phyloP scores from a whole-genome alignment of 345 rosid genomes.

The Citrus reticulata region DNA sequence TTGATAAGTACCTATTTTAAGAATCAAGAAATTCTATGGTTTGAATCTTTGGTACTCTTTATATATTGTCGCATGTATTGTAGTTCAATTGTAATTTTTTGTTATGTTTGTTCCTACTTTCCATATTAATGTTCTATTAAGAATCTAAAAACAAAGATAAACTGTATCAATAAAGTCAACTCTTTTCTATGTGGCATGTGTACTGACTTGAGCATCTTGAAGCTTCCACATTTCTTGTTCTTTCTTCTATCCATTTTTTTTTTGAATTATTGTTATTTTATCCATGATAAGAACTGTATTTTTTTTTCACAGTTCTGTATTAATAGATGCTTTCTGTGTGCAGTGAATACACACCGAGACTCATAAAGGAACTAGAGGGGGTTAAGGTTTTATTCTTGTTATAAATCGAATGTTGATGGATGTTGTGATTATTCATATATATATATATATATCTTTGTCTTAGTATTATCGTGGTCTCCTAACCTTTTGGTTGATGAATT shows the following conservation, averaged over 20 bases:
- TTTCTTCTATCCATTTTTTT: background rate
- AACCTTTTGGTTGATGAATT: conserved; percentile 19
- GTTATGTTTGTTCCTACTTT: background rate
- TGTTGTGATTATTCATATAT: conserved; percentile 4
- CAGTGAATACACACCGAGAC: conserved; percentile 96
- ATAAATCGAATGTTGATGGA: conserved; percentile 8
- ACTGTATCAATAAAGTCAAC: background rate
- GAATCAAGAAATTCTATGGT: background rate
- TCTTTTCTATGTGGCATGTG: background rate
- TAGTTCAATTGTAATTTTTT: background rate
- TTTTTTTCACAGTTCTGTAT: background rate
- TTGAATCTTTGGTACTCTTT: background rate
- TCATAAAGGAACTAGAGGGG: conserved; percentile 81
- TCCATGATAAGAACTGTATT: background rate
- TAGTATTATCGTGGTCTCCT: conserved; percentile 16
- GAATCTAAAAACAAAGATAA: background rate
- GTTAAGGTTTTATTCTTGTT: conserved; percentile 42
- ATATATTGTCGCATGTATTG: background rate
- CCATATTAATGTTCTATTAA: background rate
- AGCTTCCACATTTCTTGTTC: background rate
- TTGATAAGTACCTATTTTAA: background rate
- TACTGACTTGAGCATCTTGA: background rate
- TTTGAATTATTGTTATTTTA: background rate
- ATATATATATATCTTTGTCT: conserved; percentile 1
- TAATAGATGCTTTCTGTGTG: conserved; percentile 26